Evolutionary conservation across 2,329 filamentous ascomycete genomes (phyloP).

Genomic region (Pseudogymnoascus sp.): DNA sequence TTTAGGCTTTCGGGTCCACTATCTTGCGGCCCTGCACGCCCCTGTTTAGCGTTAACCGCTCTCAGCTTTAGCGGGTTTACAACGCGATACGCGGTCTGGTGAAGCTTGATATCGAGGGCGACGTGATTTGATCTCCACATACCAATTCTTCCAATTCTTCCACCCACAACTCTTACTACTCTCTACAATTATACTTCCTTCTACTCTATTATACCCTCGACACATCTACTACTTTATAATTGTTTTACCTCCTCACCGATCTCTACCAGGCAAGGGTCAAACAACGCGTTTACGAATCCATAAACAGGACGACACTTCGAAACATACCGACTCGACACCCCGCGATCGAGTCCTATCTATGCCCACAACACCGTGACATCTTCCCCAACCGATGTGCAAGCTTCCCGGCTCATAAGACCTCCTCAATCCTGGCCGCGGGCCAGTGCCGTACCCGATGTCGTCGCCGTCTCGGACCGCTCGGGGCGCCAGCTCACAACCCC

Average conservation of each 20-base stretch:
- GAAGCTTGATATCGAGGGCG: slow-evolving; percentile 8
- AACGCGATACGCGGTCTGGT: slow-evolving; percentile 10
- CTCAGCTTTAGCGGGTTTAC: slow-evolving; percentile 3
- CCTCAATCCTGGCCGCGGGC: slow-evolving; percentile 1
- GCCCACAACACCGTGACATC: neutral
- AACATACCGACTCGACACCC: neutral
- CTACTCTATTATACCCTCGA: slow-evolving; percentile 7
- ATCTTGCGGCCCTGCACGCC: slow-evolving; percentile 5
- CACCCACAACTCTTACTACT: neutral
- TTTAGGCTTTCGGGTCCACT: slow-evolving; percentile 10
- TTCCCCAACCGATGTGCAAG: slow-evolving; percentile 3
- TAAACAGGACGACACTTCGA: slow-evolving; percentile 1
- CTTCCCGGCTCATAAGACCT: slow-evolving; percentile 1
- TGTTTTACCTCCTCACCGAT: neutral
- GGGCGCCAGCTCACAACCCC: slow-evolving; percentile 3
- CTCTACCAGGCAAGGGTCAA: neutral
- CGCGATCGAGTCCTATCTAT: neutral
- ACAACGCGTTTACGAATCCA: neutral
- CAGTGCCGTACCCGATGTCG: neutral
- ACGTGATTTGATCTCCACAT: slow-evolving; percentile 10
- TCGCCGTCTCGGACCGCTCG: neutral
- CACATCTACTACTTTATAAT: slow-evolving; percentile 1
- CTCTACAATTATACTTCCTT: neutral
- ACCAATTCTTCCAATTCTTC: slow-evolving; percentile 6
- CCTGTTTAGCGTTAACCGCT: slow-evolving; percentile 1